Conservation (phyloP, 257 asterid species). For the Catharanthus roseus region DNA sequence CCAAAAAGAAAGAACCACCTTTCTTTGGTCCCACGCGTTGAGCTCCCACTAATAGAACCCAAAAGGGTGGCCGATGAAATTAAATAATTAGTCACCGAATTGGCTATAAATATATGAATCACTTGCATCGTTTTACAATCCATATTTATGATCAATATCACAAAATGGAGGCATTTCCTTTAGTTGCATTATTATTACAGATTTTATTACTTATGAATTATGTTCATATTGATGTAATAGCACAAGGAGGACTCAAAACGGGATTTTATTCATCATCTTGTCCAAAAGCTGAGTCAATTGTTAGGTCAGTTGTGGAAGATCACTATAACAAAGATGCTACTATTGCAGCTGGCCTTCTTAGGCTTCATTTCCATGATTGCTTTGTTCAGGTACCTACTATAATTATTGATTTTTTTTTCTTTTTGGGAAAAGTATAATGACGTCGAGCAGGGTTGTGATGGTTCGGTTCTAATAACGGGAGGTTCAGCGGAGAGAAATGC, state of each 20-base stretch:
- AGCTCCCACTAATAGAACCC: constrained; percentile 19
- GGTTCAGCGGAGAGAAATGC: constrained; percentile 50
- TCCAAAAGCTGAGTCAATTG: constrained; percentile 53
- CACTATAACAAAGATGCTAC: constrained; percentile 39
- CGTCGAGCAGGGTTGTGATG: constrained; percentile 56
- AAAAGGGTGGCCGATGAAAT: constrained; percentile 1
- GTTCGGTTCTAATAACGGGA: constrained; percentile 43
- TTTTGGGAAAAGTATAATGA: not conserved
- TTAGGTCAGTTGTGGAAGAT: constrained; percentile 53
- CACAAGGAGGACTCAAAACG: constrained; percentile 33
- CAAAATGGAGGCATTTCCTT: constrained; percentile 25
- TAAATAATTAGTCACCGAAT: not conserved
- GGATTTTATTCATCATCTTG: constrained; percentile 62
- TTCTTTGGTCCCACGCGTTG: constrained; percentile 17
- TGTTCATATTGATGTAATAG: constrained; percentile 16
- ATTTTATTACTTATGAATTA: not conserved
- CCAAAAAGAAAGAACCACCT: constrained; percentile 4
- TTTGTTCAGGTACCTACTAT: constrained; percentile 43
- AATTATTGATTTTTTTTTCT: not conserved
- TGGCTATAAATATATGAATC: constrained; percentile 11
- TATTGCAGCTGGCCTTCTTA: constrained; percentile 54
- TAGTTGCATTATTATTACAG: constrained; percentile 9
- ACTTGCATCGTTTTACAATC: not conserved
- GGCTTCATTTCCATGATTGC: constrained; percentile 76
- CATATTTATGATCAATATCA: not conserved